phyloP scores from a whole-genome alignment of 2,329 filamentous ascomycete genomes.

The Colletotrichum somersetense region DNA sequence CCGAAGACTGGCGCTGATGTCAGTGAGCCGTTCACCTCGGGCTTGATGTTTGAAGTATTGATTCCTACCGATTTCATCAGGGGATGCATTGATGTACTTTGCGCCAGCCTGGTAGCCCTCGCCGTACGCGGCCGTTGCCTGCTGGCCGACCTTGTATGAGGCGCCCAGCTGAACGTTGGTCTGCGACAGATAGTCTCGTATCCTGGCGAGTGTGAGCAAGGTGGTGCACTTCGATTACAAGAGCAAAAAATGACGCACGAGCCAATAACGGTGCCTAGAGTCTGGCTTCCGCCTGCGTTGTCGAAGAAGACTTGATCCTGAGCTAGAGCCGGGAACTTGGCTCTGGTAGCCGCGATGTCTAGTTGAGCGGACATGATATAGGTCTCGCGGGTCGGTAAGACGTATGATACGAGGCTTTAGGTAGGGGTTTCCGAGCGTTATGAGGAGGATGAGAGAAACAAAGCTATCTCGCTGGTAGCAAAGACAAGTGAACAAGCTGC shows the following conservation, averaged over 20 bases:
- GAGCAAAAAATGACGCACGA: constrained; percentile 60
- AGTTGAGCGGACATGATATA: constrained; percentile 23
- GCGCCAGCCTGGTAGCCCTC: constrained; percentile 75
- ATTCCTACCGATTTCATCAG: constrained; percentile 71
- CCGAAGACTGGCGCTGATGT: constrained; percentile 70
- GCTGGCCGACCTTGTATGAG: constrained; percentile 71
- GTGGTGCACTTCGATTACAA: background rate
- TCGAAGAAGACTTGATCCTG: constrained; percentile 80
- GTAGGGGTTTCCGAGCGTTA: no score
- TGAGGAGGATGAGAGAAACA: background rate
- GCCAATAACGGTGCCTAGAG: constrained; percentile 74
- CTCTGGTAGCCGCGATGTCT: constrained; percentile 67
- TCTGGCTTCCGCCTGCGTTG: constrained; percentile 83
- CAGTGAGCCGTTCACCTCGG: background rate
- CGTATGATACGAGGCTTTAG: no score
- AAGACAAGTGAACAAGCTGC: constrained; percentile 11
- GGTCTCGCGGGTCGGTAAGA: background rate
- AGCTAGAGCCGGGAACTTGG: constrained; percentile 76
- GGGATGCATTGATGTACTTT: constrained; percentile 75
- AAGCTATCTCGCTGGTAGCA: background rate
- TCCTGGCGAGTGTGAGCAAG: constrained; percentile 54
- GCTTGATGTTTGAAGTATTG: background rate
- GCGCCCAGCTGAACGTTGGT: constrained; percentile 84
- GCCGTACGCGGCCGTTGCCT: constrained; percentile 70
- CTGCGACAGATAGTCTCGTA: constrained; percentile 73